These are phyloP conservation scores for Ambrosiella beaveri DNA, from an alignment of 2,329 filamentous ascomycete genomes.

Conservation along the genomic window DNA sequence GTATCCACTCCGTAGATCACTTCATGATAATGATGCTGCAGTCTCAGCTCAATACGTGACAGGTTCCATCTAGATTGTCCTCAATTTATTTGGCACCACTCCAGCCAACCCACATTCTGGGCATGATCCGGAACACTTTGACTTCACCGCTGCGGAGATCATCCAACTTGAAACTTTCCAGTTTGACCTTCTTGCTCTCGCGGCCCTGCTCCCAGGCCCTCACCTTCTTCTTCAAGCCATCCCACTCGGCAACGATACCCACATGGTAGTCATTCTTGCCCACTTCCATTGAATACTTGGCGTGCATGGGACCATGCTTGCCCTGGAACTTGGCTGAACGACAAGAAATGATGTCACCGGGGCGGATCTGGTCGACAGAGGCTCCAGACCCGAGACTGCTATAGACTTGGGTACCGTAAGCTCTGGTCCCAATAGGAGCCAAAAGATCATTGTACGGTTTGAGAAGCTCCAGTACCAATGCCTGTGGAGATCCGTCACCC, in stretches of 20 bases:
- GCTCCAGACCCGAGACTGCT: conserved; percentile 1
- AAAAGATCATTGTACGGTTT: conserved; percentile 57
- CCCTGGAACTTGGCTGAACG: conserved; percentile 90
- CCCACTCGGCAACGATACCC: conserved; percentile 85
- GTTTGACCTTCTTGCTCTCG: conserved; percentile 82
- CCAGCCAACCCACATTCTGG: conserved; percentile 85
- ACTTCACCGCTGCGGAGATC: conserved; percentile 88
- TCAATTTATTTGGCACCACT: conserved; percentile 22
- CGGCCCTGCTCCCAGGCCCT: conserved; percentile 87
- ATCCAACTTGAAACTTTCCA: conserved; percentile 85
- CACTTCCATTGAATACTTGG: conserved; percentile 78
- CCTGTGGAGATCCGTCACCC: conserved; percentile 66
- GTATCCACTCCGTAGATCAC: too few species aligned
- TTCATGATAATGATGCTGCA: too few species aligned
- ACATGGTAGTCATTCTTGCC: conserved; percentile 72
- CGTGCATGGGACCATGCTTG: conserved; percentile 86
- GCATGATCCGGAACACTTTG: conserved; percentile 93
- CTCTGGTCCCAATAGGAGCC: conserved; percentile 66
- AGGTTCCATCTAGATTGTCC: too few species aligned
- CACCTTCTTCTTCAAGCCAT: conserved; percentile 96
- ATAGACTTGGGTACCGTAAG: conserved; percentile 75
- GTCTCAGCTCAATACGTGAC: too few species aligned
- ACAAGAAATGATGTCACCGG: conserved; percentile 82
- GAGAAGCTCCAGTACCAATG: conserved; percentile 64
- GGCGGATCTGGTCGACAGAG: conserved; percentile 60